Percentiles rank a stretch among this genome's conserved stretches.
Conservation (phyloP, 2,329 filamentous ascomycete species). For the Mariannaea elegans region DNA sequence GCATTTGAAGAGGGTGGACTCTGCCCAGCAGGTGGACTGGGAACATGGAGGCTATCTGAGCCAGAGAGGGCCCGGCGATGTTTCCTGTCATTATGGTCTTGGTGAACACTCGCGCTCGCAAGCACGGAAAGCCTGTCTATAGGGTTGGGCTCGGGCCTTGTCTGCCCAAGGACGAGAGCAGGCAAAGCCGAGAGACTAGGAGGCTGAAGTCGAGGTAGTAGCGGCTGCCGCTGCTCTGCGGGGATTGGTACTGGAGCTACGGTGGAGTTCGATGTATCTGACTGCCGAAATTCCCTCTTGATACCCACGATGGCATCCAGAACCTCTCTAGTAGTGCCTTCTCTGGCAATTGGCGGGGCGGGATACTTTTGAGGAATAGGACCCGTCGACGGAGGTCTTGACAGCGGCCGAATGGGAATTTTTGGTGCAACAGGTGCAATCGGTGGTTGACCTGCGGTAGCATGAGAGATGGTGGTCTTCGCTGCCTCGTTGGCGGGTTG, state of each 20-base stretch:
- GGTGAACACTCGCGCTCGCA: slow-evolving; percentile 47
- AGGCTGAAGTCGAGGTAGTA: slow-evolving; percentile 33
- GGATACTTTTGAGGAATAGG: slow-evolving; percentile 24
- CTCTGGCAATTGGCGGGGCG: slow-evolving; percentile 21
- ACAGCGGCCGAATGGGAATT: slow-evolving; percentile 32
- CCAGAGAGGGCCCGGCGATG: slow-evolving; percentile 31
- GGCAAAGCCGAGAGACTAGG: slow-evolving; percentile 30
- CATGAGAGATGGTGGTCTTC: slow-evolving; percentile 36
- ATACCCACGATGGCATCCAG: slow-evolving; percentile 40
- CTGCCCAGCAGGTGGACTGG: slow-evolving; percentile 34
- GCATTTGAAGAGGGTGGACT: slow-evolving; percentile 34
- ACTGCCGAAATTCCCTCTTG: slow-evolving; percentile 32
- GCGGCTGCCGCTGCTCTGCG: slow-evolving; percentile 31
- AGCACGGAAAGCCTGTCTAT: slow-evolving; percentile 51
- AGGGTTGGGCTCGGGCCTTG: slow-evolving; percentile 30
- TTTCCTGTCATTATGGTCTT: slow-evolving; percentile 37
- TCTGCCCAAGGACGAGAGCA: slow-evolving; percentile 38
- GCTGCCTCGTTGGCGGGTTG: slow-evolving; percentile 42
- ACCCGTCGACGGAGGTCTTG: slow-evolving; percentile 32
- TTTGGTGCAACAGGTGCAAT: slow-evolving; percentile 25
- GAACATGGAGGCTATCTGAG: slow-evolving; percentile 36
- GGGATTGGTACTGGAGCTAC: slow-evolving; percentile 21
- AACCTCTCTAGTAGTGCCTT: slow-evolving; percentile 39
- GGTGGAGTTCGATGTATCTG: slow-evolving; percentile 13
- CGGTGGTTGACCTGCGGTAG: slow-evolving; percentile 18